Percentiles rank a stretch among this genome's conserved stretches.
phyloP scores from a whole-genome alignment of 2,329 filamentous ascomycete species.

The Ascomycota sp. region DNA sequence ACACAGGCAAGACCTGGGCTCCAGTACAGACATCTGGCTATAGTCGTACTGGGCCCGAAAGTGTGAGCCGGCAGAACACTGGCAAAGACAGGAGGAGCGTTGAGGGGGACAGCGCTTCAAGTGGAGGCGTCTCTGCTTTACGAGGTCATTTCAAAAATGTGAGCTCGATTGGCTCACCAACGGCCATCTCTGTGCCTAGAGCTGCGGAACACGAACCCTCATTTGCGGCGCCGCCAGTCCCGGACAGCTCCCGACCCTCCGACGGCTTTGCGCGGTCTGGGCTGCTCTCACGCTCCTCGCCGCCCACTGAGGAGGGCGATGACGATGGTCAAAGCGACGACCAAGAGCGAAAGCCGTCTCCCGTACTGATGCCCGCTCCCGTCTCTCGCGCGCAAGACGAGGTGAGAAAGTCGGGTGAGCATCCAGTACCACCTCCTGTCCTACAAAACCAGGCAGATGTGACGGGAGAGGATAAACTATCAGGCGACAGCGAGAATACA shows the following conservation, averaged over 20 bases:
- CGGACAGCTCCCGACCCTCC: conserved; percentile 45
- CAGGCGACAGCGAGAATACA: conserved; percentile 39
- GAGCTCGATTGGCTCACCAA: conserved; percentile 39
- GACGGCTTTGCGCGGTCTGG: conserved; percentile 62
- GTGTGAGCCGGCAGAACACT: conserved; percentile 35
- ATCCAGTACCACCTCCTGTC: conserved; percentile 33
- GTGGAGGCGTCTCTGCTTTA: conserved; percentile 48
- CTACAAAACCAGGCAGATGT: conserved; percentile 41
- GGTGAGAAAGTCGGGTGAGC: conserved; percentile 26
- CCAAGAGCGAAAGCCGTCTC: conserved; percentile 40
- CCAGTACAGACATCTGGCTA: conserved; percentile 48
- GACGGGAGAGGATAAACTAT: conserved; percentile 39
- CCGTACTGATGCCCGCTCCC: conserved; percentile 68
- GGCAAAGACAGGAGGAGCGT: conserved; percentile 26
- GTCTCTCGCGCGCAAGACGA: conserved; percentile 41
- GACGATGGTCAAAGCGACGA: conserved; percentile 16
- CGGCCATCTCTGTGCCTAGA: conserved; percentile 15
- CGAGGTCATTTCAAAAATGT: conserved; percentile 64
- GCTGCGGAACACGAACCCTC: conserved; percentile 15
- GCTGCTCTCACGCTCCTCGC: conserved; percentile 38
- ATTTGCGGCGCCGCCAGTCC: conserved; percentile 24
- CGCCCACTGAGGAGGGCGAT: conserved; percentile 21
- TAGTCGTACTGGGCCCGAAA: conserved; percentile 34
- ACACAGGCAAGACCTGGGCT: conserved; percentile 74
- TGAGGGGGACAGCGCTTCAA: conserved; percentile 27